Evolutionary conservation across 2,329 filamentous ascomycete species (phyloP), one percentile per base, ranked within the genome.

Genomic region (Botryotinia calthae): DNA sequence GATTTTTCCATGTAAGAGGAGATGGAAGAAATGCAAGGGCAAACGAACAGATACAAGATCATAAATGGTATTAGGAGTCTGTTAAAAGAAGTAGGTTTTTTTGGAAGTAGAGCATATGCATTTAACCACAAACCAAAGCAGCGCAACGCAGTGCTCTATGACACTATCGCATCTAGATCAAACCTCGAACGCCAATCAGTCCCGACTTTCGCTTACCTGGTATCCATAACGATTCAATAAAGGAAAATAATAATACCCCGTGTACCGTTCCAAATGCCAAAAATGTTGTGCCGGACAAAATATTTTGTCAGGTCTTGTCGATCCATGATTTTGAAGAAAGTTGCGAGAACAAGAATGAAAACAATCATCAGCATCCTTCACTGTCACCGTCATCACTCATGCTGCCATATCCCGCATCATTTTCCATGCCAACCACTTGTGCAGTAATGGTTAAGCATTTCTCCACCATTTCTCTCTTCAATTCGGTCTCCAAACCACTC

Each of bases 361-460:
- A 51, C 28, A 31, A 68, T 68, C 37, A 68, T 78, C 72, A 79
- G 75, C 79, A 81, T 69, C 77, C 79, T 48, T 78, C 79, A 37
- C 74, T 76, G 34, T 46, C 66, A 44, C 31, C 79, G 40, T 77
- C 76, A 37, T 88, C 87, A 73, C 84, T 86, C 84, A 88, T 86
- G 75, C 85, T 89, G 65, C 84, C 87, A 79, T 90, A 90, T 12
- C 88, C 88, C 1, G 86, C 83, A 76, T 90, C 89, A 62, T 73
- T 88, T 85, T 89, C 86, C 85, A 90, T 89, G 14, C 88, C 88
- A 12, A 89, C 85, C 54, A 88, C 82, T 67, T 82, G 85, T 79
- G 87, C 88, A 22, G 86, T 88, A 51, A 90, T 84, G 18, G 81
- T 78, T 28, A 90, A 80, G 74, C 88, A 91, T 69, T 84, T 83